These are phyloP conservation scores for Spinellus fusiger DNA, from an alignment of 192 early-diverging fungal genomes.

Conservation along the genomic window DNA sequence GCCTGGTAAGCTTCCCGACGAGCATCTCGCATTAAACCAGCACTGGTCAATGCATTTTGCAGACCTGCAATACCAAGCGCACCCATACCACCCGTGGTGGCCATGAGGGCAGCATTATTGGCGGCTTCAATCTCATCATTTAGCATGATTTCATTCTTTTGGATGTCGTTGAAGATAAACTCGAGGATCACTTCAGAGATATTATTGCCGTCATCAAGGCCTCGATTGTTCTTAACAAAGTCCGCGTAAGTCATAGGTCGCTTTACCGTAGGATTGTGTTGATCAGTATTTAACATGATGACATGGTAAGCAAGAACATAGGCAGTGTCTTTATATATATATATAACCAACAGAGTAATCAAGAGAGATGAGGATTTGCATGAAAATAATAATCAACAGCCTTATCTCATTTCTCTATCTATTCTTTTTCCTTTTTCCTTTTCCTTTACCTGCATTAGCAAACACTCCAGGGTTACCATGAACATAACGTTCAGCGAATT, in stretches of 20 bases:
- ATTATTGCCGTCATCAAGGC: constrained; percentile 84
- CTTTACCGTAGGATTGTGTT: constrained; percentile 82
- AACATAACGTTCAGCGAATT: constrained; percentile 90
- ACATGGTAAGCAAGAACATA: constrained; percentile 91
- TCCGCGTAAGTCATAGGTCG: constrained; percentile 79
- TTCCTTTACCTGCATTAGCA: constrained; percentile 61
- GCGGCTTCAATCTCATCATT: constrained; percentile 79
- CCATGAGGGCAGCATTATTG: constrained; percentile 44
- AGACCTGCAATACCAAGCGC: constrained; percentile 33
- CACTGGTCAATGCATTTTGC: constrained; percentile 35
- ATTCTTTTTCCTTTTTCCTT: background rate
- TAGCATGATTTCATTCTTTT: constrained; percentile 83
- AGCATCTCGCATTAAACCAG: constrained; percentile 31
- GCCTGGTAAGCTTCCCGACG: constrained; percentile 53
- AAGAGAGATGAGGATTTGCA: background rate
- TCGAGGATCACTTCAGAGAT: constrained; percentile 67
- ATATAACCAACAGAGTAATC: background rate
- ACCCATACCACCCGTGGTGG: constrained; percentile 38
- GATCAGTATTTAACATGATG: constrained; percentile 93
- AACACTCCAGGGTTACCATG: constrained; percentile 78
- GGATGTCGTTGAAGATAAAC: constrained; percentile 78
- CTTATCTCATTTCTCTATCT: background rate
- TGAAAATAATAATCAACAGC: background rate
- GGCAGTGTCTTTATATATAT: constrained; percentile 59
- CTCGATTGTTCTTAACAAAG: constrained; percentile 89